Evolutionary conservation across 805 yeast species (phyloP).

Genomic region (Wickerhamiella azyma): DNA sequence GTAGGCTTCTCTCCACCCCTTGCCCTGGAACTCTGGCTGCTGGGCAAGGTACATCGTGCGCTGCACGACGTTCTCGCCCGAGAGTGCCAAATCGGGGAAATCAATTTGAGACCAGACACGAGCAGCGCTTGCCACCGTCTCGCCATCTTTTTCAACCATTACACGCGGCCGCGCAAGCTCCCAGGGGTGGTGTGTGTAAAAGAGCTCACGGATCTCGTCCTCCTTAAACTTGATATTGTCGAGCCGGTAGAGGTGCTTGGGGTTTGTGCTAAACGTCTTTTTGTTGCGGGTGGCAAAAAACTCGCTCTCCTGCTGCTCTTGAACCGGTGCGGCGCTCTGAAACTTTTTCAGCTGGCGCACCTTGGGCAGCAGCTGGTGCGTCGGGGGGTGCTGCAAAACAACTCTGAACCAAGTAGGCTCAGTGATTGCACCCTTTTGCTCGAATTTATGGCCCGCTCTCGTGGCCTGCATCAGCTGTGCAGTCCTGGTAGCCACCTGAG

Average conservation of each 20-base stretch:
- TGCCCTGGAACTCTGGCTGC: conserved; percentile 20
- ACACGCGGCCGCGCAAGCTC: conserved; percentile 83
- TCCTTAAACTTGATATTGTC: conserved; percentile 48
- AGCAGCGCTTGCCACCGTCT: conserved; percentile 29
- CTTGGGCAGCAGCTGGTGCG: conserved; percentile 41
- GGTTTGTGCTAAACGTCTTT: conserved; percentile 22
- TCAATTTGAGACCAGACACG: conserved; percentile 69
- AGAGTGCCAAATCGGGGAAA: conserved; percentile 61
- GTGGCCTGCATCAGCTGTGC: conserved; percentile 64
- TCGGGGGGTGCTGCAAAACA: conserved; percentile 73
- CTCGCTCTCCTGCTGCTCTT: conserved; percentile 12
- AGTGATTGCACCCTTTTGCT: conserved; percentile 28
- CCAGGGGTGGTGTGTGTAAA: conserved; percentile 95
- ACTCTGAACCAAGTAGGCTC: conserved; percentile 88
- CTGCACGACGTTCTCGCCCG: conserved; percentile 81
- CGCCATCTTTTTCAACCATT: conserved; percentile 61
- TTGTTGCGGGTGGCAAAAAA: conserved; percentile 36
- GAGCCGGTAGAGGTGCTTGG: conserved; percentile 34
- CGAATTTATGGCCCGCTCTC: conserved; percentile 6
- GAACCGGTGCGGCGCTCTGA: conserved; percentile 6
- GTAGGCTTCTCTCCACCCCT: conserved; percentile 45
- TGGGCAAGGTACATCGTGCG: conserved; percentile 46
- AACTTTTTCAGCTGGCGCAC: conserved; percentile 21
- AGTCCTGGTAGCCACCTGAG: conserved; percentile 65
- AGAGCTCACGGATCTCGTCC: conserved; percentile 69